phyloP scores from a whole-genome alignment of 768 basidiomycete genomes.

The Suillus luteus region DNA sequence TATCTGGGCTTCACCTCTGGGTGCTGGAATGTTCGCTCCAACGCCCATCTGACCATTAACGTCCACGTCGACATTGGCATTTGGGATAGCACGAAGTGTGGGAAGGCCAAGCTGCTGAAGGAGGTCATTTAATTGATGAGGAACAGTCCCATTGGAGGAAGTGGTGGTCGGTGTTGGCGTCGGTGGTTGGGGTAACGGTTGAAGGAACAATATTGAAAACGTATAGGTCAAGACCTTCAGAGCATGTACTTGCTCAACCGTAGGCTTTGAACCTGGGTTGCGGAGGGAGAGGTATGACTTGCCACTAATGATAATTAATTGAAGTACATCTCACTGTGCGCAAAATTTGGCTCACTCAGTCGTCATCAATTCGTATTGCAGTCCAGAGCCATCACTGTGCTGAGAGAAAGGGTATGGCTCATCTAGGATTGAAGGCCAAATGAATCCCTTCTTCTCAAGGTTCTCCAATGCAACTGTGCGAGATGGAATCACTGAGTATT shows the following conservation, averaged over 20 bases:
- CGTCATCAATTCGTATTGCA: slow-evolving; percentile 35
- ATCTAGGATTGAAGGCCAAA: slow-evolving; percentile 48
- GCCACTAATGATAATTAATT: slow-evolving; percentile 22
- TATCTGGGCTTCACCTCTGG: slow-evolving; percentile 33
- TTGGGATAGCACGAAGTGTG: slow-evolving; percentile 43
- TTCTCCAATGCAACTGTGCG: slow-evolving; percentile 24
- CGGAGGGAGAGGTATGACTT: slow-evolving; percentile 55
- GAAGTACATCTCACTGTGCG: background rate
- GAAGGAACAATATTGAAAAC: slow-evolving; percentile 59
- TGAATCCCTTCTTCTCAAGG: slow-evolving; percentile 38
- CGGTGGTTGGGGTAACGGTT: slow-evolving; percentile 37
- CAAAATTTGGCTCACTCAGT: slow-evolving; percentile 31
- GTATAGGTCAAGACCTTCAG: slow-evolving; percentile 35
- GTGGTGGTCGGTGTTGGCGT: slow-evolving; percentile 32
- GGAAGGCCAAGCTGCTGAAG: slow-evolving; percentile 68
- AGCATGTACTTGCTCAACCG: slow-evolving; percentile 62
- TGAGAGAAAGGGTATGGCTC: slow-evolving; percentile 30
- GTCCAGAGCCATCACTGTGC: slow-evolving; percentile 24
- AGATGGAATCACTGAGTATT: background rate
- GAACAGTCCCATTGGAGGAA: slow-evolving; percentile 30
- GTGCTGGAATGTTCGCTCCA: slow-evolving; percentile 20
- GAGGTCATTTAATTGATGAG: slow-evolving; percentile 58
- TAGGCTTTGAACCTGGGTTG: slow-evolving; percentile 49
- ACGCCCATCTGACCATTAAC: slow-evolving; percentile 19
- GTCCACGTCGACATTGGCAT: slow-evolving; percentile 23